phyloP scores from a whole-genome alignment of 2,329 filamentous ascomycete species.

The Aspergillus brasiliensis region DNA sequence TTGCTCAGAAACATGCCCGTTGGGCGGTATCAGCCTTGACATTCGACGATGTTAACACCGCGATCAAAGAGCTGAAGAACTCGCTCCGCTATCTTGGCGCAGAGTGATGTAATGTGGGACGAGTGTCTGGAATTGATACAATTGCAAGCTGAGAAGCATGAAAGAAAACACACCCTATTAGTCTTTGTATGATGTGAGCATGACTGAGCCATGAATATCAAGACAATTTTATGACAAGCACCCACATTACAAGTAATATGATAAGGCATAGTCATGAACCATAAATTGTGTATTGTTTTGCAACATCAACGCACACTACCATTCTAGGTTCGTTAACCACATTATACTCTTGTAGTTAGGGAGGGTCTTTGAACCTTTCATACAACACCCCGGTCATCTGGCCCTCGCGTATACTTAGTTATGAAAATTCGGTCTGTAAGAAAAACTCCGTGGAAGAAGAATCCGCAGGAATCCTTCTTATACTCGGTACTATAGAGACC shows the following conservation, averaged over 20 bases:
- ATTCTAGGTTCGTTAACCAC: too few species aligned
- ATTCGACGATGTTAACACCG: slow-evolving; percentile 92
- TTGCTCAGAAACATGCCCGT: slow-evolving; percentile 92
- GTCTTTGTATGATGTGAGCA: not conserved
- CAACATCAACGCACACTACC: too few species aligned
- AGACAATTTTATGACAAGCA: not conserved
- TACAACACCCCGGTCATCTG: too few species aligned
- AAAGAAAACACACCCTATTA: not conserved
- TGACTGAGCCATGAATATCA: not conserved
- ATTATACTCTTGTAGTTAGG: too few species aligned
- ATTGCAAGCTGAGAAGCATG: not conserved
- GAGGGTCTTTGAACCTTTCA: too few species aligned
- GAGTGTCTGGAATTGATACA: not conserved
- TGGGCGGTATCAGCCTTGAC: slow-evolving; percentile 97
- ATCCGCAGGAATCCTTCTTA: too few species aligned
- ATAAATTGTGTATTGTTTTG: not conserved
- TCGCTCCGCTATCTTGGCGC: slow-evolving; percentile 74
- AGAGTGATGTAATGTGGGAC: slow-evolving; percentile 39
- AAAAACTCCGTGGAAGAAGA: too few species aligned
- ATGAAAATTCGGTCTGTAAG: too few species aligned
- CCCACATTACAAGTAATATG: not conserved
- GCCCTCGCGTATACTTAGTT: too few species aligned
- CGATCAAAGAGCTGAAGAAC: slow-evolving; percentile 77
- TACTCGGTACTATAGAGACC: too few species aligned
- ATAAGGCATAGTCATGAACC: not conserved